A percentile compares a stretch with the other conserved stretches of the same genome.
Evolutionary conservation across 176 grass and related monocot genomes (phyloP).

Genomic region (Puccinellia tenuiflora): DNA sequence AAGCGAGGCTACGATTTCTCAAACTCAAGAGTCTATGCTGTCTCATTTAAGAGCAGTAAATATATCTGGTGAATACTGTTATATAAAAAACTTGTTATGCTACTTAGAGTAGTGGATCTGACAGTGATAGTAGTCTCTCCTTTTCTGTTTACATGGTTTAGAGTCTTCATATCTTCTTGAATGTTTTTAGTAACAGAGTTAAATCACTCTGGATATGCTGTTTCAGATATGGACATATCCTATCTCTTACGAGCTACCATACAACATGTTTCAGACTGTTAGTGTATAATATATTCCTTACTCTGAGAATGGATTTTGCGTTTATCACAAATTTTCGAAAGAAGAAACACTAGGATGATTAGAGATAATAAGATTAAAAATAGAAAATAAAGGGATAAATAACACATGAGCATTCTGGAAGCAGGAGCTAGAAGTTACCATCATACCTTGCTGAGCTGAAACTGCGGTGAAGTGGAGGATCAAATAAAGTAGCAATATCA

Average conservation of each 20-base stretch:
- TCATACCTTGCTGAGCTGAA: slow-evolving; percentile 16
- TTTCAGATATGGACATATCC: not conserved
- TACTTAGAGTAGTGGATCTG: not conserved
- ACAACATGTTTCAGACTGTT: not conserved
- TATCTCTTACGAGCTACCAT: not conserved
- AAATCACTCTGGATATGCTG: not conserved
- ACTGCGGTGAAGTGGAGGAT: not conserved
- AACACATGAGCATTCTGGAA: not conserved
- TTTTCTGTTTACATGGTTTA: not conserved
- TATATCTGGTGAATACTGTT: not conserved
- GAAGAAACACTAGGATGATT: not conserved
- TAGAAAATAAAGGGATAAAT: not conserved
- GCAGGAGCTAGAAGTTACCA: not conserved
- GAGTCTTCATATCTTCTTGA: slow-evolving; percentile 12
- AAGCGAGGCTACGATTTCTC: not conserved
- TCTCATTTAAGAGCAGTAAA: not conserved
- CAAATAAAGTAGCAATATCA: slow-evolving; percentile 14
- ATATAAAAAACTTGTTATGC: not conserved
- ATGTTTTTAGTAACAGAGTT: slow-evolving; percentile 1
- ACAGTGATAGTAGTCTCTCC: not conserved
- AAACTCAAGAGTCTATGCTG: not conserved
- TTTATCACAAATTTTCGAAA: not conserved
- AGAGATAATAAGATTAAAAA: not conserved
- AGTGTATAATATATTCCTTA: not conserved
- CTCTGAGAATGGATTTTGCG: not conserved